Base-by-base conservation (phyloP, 805 yeast species). In the Wickerhamomyces strasburgensis region DNA sequence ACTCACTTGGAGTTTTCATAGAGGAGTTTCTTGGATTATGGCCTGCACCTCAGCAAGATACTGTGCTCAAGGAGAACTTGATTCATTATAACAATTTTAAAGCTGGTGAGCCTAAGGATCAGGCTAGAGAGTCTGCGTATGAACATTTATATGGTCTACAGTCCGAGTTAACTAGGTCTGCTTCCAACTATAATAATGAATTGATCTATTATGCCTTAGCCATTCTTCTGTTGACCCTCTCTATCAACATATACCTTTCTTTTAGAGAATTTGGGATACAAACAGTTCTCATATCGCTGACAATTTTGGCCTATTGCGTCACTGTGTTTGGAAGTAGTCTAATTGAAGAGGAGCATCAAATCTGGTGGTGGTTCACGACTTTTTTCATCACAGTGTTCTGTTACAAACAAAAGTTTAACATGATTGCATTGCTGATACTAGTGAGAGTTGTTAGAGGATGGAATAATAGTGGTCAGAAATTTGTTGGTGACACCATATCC, bases 291-390 rank as follows among this genome's bases (percentile, higher is more conserved):
- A 50, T 51, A 21, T 57, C 50, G 14, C 34, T 38, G 38, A 52
- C 52, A 48, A 31, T 64, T 14, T 29, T 69, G 27, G 32, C 65
- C 0, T 69, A 79, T 37, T 72, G 80, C 3, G 26, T 67, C 0
- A 69, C 85, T 0, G 70, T 81, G 46, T 86, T 89, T 62, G 96
- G 89, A 9, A 86, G 94, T 42, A 89, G 96, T 19, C 67, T 89
- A 39, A 83, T 93, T 14, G 98, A 93, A 53, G 98, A 93, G 57
- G 98, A 93, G 54, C 95, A 93, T 54, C 96, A 89, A 54, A 58
- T 89, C 14, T 93, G 98, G 98, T 93, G 95, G 85, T 84, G 86
- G 79, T 62, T 73, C 16, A 56, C 47, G 5, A 46, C 51, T 1
- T 31, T 48, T 13, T 51, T 58, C 27, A 15, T 51, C 5, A 35